Evolutionary conservation across 768 basidiomycete species (phyloP).

Genomic region (Lactarius hengduanensis): DNA sequence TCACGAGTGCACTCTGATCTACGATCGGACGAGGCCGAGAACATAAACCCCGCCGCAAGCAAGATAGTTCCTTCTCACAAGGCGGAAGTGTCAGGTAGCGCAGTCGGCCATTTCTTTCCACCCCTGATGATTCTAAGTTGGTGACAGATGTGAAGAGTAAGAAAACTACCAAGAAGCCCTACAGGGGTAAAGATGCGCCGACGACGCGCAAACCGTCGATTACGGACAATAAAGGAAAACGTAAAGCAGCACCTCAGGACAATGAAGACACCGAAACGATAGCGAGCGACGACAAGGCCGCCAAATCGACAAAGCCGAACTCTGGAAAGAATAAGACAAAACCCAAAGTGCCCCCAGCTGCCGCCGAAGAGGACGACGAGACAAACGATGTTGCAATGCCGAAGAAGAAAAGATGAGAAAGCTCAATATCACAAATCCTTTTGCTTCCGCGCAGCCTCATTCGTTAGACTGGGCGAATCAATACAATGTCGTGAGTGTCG

Average conservation of each 20-base stretch:
- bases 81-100: constrained; percentile 5
- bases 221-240: constrained; percentile 39
- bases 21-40: constrained; percentile 4
- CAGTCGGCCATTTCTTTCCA: not conserved
- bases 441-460: constrained; percentile 15
- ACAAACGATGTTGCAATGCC: constrained; percentile 13
- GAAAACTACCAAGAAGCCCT: constrained; percentile 21
- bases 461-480: constrained; percentile 27
- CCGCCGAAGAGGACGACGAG: constrained; percentile 7
- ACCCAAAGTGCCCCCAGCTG: constrained; percentile 1
- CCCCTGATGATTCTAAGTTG: not conserved
- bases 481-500: constrained; percentile 20
- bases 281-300: not conserved
- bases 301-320: constrained; percentile 8
- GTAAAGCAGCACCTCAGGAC: constrained; percentile 36
- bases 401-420: constrained; percentile 28
- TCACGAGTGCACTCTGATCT: constrained; percentile 4
- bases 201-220: constrained; percentile 13
- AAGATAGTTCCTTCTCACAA: not conserved
- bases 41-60: not conserved
- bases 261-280: constrained; percentile 30
- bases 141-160: constrained; percentile 10
- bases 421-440: constrained; percentile 24
- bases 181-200: constrained; percentile 21
- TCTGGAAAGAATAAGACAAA: not conserved